Percentiles rank a stretch among this genome's conserved stretches.
Conservation (phyloP, 768 basidiomycete species). For the Boletellus ananiceps region DNA sequence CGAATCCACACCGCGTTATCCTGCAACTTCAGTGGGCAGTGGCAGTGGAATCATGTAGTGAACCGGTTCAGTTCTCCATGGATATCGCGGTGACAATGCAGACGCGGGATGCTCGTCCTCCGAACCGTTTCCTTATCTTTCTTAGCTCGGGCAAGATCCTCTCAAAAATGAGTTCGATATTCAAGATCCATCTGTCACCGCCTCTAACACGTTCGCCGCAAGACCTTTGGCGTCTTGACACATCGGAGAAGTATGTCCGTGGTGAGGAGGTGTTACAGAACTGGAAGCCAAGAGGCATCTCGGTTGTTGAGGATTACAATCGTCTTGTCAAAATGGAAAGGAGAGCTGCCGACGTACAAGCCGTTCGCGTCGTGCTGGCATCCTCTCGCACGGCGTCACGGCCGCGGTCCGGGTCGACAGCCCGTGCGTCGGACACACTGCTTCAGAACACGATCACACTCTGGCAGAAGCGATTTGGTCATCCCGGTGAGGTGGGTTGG, state of each 20-base stretch:
- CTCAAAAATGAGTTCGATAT: constrained; percentile 77
- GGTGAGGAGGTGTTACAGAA: constrained; percentile 80
- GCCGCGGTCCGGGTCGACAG: constrained; percentile 45
- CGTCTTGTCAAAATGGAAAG: constrained; percentile 67
- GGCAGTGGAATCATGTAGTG: constrained; percentile 75
- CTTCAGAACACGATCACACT: constrained; percentile 63
- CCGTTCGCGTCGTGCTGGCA: constrained; percentile 72
- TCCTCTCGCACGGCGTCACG: constrained; percentile 43
- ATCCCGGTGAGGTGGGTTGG: constrained; percentile 60
- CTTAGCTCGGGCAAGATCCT: constrained; percentile 76
- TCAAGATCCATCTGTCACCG: constrained; percentile 75
- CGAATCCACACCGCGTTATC: constrained; percentile 70
- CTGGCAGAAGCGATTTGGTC: constrained; percentile 83
- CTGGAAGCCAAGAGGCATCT: constrained; percentile 88
- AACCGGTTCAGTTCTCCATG: constrained; percentile 85
- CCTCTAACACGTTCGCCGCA: constrained; percentile 80
- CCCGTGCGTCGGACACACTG: constrained; percentile 64
- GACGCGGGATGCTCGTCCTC: constrained; percentile 79
- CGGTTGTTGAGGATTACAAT: constrained; percentile 82
- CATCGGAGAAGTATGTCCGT: constrained; percentile 89
- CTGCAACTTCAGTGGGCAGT: constrained; percentile 75
- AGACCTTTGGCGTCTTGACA: constrained; percentile 94
- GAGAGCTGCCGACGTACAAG: constrained; percentile 85
- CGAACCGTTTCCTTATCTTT: constrained; percentile 70
- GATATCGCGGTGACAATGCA: constrained; percentile 84